phyloP scores from a whole-genome alignment of 2,329 filamentous ascomycete species.

The Cordyceps cateniannulata region DNA sequence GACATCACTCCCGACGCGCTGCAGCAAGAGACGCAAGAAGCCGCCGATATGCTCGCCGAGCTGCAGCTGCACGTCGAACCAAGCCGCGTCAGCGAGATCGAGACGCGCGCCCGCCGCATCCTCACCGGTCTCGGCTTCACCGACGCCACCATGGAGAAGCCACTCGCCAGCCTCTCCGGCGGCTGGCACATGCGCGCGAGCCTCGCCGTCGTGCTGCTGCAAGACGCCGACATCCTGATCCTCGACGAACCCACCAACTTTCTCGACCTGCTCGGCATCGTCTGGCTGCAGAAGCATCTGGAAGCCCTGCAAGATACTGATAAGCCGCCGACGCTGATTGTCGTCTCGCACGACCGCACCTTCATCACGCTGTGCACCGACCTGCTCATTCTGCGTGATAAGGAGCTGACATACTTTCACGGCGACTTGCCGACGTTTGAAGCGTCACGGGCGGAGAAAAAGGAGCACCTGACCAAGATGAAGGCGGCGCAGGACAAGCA shows the following conservation, averaged over 20 bases:
- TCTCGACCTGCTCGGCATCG: slow-evolving; percentile 72
- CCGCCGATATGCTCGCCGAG: slow-evolving; percentile 61
- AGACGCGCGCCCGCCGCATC: slow-evolving; percentile 59
- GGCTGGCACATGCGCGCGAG: slow-evolving; percentile 69
- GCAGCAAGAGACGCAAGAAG: slow-evolving; percentile 61
- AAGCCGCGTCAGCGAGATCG: slow-evolving; percentile 55
- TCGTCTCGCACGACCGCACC: slow-evolving; percentile 80
- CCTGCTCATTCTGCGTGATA: slow-evolving; percentile 68
- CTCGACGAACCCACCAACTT: slow-evolving; percentile 87
- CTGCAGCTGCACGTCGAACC: slow-evolving; percentile 63
- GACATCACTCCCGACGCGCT: slow-evolving; percentile 51
- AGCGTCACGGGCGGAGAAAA: slow-evolving; percentile 58
- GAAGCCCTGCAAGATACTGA: slow-evolving; percentile 45
- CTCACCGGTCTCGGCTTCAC: slow-evolving; percentile 67
- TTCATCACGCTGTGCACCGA: slow-evolving; percentile 75
- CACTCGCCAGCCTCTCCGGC: slow-evolving; percentile 63
- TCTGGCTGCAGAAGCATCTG: slow-evolving; percentile 77
- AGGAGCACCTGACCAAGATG: slow-evolving; percentile 63
- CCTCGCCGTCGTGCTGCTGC: slow-evolving; percentile 60
- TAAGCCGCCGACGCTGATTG: slow-evolving; percentile 58
- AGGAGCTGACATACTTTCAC: slow-evolving; percentile 65
- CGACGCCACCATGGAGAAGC: slow-evolving; percentile 50
- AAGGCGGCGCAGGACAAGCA: slow-evolving; percentile 78
- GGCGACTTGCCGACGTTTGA: slow-evolving; percentile 71
- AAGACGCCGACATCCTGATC: slow-evolving; percentile 70